Conservation (phyloP, 305 asterid species). For the Ajuga reptans region DNA sequence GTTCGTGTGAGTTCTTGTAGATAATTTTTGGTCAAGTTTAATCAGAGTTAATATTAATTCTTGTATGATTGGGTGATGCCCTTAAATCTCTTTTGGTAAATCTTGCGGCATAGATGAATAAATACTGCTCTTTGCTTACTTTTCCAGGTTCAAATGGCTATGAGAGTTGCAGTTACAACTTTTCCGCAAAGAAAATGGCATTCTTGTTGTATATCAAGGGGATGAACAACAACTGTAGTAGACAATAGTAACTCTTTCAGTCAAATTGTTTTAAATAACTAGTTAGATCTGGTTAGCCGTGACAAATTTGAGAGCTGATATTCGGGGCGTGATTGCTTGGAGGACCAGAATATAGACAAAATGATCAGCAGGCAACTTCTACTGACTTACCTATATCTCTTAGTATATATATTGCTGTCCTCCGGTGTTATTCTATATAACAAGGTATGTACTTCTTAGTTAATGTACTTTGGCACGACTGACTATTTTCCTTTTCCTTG, state of each 20-base stretch:
- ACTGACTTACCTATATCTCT: conserved; percentile 77
- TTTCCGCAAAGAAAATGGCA: conserved; percentile 20
- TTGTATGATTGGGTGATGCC: neutral
- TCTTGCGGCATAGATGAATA: conserved; percentile 1
- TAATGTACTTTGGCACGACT: neutral
- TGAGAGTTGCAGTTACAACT: conserved; percentile 21
- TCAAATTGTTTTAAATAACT: conserved; percentile 19
- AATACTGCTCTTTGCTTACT: conserved; percentile 1
- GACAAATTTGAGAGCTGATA: conserved; percentile 27
- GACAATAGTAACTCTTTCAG: conserved; percentile 21
- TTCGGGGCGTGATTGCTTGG: conserved; percentile 28
- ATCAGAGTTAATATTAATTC: neutral
- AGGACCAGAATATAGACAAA: conserved; percentile 29
- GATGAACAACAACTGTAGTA: conserved; percentile 20
- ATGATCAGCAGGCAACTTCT: conserved; percentile 77
- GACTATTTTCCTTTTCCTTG: neutral
- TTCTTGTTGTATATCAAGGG: conserved; percentile 17
- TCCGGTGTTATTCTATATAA: conserved; percentile 92
- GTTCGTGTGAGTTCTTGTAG: neutral
- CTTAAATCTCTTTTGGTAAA: neutral
- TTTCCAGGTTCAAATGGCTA: conserved; percentile 26
- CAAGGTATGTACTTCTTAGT: conserved; percentile 50
- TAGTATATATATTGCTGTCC: conserved; percentile 69
- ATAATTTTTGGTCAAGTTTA: conserved; percentile 5
- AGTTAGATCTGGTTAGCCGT: conserved; percentile 11